A percentile compares a stretch with the other conserved stretches of the same genome.
Evolutionary conservation across 2,329 filamentous ascomycete species (phyloP).

Genomic region (Talaromyces sp.): DNA sequence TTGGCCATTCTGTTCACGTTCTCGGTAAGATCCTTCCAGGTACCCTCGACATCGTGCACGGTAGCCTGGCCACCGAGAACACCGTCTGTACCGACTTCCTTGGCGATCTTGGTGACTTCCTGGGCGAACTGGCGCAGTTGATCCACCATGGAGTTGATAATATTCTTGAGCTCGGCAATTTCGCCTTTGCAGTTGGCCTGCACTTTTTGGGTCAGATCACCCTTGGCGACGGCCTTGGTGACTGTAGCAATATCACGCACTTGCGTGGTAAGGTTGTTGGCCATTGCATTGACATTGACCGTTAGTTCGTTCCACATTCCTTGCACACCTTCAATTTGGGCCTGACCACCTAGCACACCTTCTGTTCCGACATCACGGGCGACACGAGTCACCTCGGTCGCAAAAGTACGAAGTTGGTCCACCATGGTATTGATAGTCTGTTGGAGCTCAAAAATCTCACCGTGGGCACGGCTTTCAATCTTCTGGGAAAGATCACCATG

Average conservation of each 20-base stretch:
- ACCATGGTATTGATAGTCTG: constrained; percentile 85
- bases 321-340: constrained; percentile 73
- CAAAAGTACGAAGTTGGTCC: constrained; percentile 73
- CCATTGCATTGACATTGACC: constrained; percentile 79
- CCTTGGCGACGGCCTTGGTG: constrained; percentile 64
- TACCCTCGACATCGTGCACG: constrained; percentile 89
- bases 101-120: constrained; percentile 88
- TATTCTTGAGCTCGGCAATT: constrained; percentile 87
- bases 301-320: constrained; percentile 82
- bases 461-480: constrained; percentile 68
- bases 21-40: constrained; percentile 88
- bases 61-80: constrained; percentile 86
- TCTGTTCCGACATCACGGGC: constrained; percentile 76
- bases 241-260: constrained; percentile 85
- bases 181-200: constrained; percentile 84
- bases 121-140: constrained; percentile 90
- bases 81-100: constrained; percentile 90
- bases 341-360: constrained; percentile 72
- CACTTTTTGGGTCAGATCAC: constrained; percentile 91
- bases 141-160: constrained; percentile 97
- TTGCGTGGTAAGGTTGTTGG: constrained; percentile 78
- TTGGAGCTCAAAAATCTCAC: constrained; percentile 71
- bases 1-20: constrained; percentile 96
- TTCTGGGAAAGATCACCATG: constrained; percentile 74
- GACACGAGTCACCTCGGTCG: constrained; percentile 73